These are phyloP conservation scores for Phialemoniopsis sp. DNA, from an alignment of 2,329 filamentous ascomycete genomes.

Conservation along the genomic window DNA sequence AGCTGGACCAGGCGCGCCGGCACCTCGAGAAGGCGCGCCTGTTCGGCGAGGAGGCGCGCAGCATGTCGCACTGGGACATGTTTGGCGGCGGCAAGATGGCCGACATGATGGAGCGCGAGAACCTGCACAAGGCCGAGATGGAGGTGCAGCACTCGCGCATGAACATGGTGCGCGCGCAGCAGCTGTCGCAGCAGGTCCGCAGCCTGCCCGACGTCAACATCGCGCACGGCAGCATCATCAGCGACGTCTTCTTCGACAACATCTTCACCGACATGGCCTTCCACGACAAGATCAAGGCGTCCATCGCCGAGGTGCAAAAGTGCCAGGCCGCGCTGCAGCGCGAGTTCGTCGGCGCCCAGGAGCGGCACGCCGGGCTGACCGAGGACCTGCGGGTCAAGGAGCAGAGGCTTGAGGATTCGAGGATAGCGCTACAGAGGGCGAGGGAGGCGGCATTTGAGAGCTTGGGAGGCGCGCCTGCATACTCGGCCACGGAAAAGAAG, in stretches of 20 bases:
- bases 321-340: constrained; percentile 23
- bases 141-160: constrained; percentile 32
- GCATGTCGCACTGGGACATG: constrained; percentile 38
- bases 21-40: constrained; percentile 26
- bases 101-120: constrained; percentile 50
- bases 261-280: constrained; percentile 48
- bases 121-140: constrained; percentile 42
- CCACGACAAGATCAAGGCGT: constrained; percentile 45
- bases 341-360: constrained; percentile 23
- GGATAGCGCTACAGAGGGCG: constrained; percentile 35
- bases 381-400: constrained; percentile 23
- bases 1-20: constrained; percentile 32
- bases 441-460: constrained; percentile 37
- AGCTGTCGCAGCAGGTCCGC: constrained; percentile 29
- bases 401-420: constrained; percentile 23
- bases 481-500: too few relatives aligned
- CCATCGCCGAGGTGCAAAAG: constrained; percentile 27
- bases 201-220: constrained; percentile 35
- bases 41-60: constrained; percentile 36
- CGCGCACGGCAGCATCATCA: constrained; percentile 38
- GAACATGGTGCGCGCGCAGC: constrained; percentile 32
- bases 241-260: constrained; percentile 52
- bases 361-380: constrained; percentile 20
- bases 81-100: constrained; percentile 42
- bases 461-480: not conserved